Percentiles rank a stretch among this genome's conserved stretches.
Evolutionary conservation across 2,329 filamentous ascomycete species (phyloP).

Genomic region (Aspergillus sp.): DNA sequence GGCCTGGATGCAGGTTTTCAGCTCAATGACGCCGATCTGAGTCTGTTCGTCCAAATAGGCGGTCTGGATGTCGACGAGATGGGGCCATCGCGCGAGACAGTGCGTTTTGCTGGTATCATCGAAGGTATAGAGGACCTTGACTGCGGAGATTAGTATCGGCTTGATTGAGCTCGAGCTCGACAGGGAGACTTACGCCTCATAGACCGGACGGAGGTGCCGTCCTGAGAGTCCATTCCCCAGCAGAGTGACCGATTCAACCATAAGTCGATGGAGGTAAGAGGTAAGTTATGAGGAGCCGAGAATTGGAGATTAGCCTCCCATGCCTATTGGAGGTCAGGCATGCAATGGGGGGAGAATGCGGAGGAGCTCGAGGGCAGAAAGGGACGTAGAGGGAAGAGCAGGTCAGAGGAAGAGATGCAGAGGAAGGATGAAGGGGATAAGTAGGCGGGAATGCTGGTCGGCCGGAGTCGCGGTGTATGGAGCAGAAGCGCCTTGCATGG

Average conservation of each 20-base stretch:
- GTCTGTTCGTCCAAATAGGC: constrained; percentile 69
- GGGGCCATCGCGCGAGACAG: constrained; percentile 77
- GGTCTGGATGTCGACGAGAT: constrained; percentile 69
- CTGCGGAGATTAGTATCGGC: constrained; percentile 38
- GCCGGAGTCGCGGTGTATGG: no score
- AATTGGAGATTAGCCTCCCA: not conserved
- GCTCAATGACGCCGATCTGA: constrained; percentile 77
- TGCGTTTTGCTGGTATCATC: constrained; percentile 80
- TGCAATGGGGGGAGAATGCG: not conserved
- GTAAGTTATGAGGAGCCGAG: not conserved
- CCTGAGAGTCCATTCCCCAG: constrained; percentile 36
- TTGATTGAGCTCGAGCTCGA: constrained; percentile 7
- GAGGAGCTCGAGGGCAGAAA: constrained; percentile 2
- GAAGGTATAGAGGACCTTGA: constrained; percentile 96
- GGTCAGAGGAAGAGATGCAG: constrained; percentile 7
- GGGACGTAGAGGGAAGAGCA: constrained; percentile 8
- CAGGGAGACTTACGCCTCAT: constrained; percentile 55
- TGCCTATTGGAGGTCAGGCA: not conserved
- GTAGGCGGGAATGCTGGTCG: no score
- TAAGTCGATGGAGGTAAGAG: no score
- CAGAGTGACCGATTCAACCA: constrained; percentile 18
- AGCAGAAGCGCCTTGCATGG: constrained; percentile 28
- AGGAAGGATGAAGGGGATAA: constrained; percentile 5
- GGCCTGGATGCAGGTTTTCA: constrained; percentile 77
- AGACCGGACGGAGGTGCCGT: constrained; percentile 50